Evolutionary conservation across 352 stramenopile genomes (phyloP).

Genomic region (Phytophthora citrophthora): DNA sequence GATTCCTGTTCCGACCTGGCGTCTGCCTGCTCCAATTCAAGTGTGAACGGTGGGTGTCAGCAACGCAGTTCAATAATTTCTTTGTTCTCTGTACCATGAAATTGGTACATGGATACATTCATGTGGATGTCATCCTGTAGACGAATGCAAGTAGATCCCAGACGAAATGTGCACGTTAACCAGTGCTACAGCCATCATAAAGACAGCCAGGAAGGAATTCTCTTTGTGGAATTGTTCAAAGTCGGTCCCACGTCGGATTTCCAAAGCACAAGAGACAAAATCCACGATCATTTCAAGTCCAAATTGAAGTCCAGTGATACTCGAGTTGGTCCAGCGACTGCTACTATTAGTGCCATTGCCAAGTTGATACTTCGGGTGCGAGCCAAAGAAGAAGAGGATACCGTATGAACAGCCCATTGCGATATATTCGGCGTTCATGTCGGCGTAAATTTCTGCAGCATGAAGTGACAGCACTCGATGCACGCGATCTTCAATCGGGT

Average conservation of each 20-base stretch:
- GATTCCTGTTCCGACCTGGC: conserved; percentile 10
- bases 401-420: conserved; percentile 45
- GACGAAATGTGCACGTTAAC: conserved; percentile 36
- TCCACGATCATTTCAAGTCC: conserved; percentile 32
- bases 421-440: conserved; percentile 61
- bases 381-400: conserved; percentile 41
- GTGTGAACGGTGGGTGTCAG: conserved; percentile 23
- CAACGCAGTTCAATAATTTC: conserved; percentile 1
- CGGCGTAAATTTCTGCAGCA: conserved; percentile 28
- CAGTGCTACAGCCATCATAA: conserved; percentile 22
- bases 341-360: not conserved
- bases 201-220: conserved; percentile 24
- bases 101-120: conserved; percentile 22
- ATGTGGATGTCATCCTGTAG: conserved; percentile 23
- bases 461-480: conserved; percentile 26
- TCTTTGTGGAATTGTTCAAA: conserved; percentile 32
- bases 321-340: conserved; percentile 2
- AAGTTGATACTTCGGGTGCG: conserved; percentile 40
- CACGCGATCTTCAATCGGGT: conserved; percentile 9
- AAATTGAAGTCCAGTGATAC: conserved; percentile 26
- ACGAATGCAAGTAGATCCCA: conserved; percentile 21
- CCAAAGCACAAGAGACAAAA: conserved; percentile 30
- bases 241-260: conserved; percentile 24
- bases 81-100: not conserved
- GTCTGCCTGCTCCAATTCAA: conserved; percentile 10